Base-by-base conservation (phyloP, 2,329 filamentous ascomycete species). In the Calonectria hongkongensis region DNA sequence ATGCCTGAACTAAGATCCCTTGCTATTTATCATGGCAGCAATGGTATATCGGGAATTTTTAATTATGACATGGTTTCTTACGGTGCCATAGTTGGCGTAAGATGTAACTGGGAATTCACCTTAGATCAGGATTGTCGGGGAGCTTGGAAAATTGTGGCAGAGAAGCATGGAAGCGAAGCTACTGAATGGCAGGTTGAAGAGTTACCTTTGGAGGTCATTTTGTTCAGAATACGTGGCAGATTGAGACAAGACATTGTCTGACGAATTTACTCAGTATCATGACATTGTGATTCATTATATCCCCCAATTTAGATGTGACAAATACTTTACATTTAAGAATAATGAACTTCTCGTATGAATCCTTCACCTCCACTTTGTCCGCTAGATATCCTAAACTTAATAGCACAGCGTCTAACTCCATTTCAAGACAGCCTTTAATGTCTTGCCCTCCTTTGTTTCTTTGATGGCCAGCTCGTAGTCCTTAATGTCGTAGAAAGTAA, bases 331-430 rank as follows among this genome's bases (percentile, higher is more conserved):
- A 36, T 36, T 9, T 12, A 3, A 13, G 10, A 9, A 13, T 12
- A 6, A 13, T 36, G 33, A 36, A 36, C 33, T 13, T 36, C 33
- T 9, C 33, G 33, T 13, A 10, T 36, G 33, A 36, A 36, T 36
- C 33, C 8, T 36, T 3, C 33, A 36, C 33, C 33, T 36, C 41
- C 18, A 8, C 18, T 43, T 43, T n/a, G 10, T 43, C 41, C 15
- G 4, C 10, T 4, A 15, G 4, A 6, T 10, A 43, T 4, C 3
- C 8, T 2, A 4, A 9, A 18, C 18, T 16, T 18, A 47, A 3
- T 21, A 47, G 16, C 9, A 10, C 8, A 4, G 12, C 25, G 4
- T 30, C 15, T 56, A 70, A 10, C 92, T 65, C 68, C 68, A 71
- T 28, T 33, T 71, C 15, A 71, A 39, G n/a, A 71, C 68, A 1